Conservation (phyloP, 2,329 filamentous ascomycete species). For the Aspergillus glaucus region DNA sequence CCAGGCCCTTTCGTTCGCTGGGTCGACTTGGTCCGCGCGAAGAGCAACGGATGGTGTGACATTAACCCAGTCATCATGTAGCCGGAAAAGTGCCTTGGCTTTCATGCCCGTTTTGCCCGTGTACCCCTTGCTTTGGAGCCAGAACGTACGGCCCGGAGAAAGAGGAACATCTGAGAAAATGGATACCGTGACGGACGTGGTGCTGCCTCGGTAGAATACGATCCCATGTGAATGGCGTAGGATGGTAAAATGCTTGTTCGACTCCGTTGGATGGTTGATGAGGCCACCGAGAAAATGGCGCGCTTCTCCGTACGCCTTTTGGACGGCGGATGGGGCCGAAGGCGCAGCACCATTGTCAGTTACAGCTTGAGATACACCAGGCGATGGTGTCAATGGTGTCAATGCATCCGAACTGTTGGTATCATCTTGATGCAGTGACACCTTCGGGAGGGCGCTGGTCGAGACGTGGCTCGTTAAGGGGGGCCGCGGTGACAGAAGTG, state of each 20-base stretch:
- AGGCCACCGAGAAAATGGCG: slow-evolving; percentile 61
- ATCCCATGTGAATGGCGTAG: slow-evolving; percentile 60
- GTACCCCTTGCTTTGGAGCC: slow-evolving; percentile 63
- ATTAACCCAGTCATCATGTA: slow-evolving; percentile 58
- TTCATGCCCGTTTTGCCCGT: slow-evolving; percentile 64
- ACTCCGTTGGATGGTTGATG: slow-evolving; percentile 57
- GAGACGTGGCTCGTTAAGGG: background rate
- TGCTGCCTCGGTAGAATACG: slow-evolving; percentile 60
- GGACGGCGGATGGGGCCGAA: slow-evolving; percentile 14
- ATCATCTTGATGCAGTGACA: background rate
- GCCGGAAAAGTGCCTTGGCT: slow-evolving; percentile 56
- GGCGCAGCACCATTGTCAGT: background rate
- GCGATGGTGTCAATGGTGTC: background rate
- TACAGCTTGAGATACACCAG: background rate
- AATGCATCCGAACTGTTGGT: background rate
- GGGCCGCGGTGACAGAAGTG: background rate
- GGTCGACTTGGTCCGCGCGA: slow-evolving; percentile 44
- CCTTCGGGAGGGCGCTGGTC: background rate
- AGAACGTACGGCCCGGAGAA: slow-evolving; percentile 54
- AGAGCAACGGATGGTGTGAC: slow-evolving; percentile 56
- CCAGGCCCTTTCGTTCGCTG: slow-evolving; percentile 58
- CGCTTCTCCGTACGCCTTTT: slow-evolving; percentile 46
- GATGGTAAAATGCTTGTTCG: slow-evolving; percentile 60
- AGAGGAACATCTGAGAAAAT: slow-evolving; percentile 56
- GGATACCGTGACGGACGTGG: slow-evolving; percentile 58